Base-by-base conservation (phyloP, 495 filamentous ascomycete genomes). In the Penicillium turbatum region DNA sequence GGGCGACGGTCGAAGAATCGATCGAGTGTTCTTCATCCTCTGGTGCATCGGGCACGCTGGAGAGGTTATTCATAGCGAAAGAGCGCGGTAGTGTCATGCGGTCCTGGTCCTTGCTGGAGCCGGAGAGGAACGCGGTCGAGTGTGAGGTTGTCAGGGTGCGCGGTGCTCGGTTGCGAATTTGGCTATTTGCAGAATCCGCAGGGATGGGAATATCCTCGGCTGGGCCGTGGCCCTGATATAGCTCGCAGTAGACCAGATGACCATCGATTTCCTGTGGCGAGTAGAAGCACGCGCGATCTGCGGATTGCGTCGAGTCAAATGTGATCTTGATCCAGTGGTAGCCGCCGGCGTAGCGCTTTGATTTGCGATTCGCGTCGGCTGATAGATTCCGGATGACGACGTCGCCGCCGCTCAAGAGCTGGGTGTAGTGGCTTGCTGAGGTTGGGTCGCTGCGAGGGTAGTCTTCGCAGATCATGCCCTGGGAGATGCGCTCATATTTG, bases 241-340 rank as follows among this genome's bases (percentile, higher is more conserved):
- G 75, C 71, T 96, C 89, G 43, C 87, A 90, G 63, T 82, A 87
- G 27, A 95, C 85, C 34, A 85, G 68, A 62, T 90, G 80, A 3
- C 89, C 89, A 42, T 88, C 78, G 34, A 95, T 83, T 48, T 78
- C 78, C 66, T 90, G 87, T 1, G 91, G 91, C 31, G 86, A 90
- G 56, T 79, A 78, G 56, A 84, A 87, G 48, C 84, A 74, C 19
- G 90, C 91, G 32, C 82, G 77, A 43, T 91, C 87, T 16, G 90
- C 91, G 4, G 90, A 85, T 53, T 86, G 80, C 30, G 82, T 77
- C 6, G 87, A 90, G 69, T 95, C 89, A 58, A 92, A 96, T 1
- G 91, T 96, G 46, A 96, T 79, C 62, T 95, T 96, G 59, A 96
- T 88, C 91, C 91, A 96, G 71, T 91, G 82, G 54, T 84, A 80